These are phyloP conservation scores for Jaapia argillacea DNA, from an alignment of 768 basidiomycete genomes.

Conservation along the genomic window DNA sequence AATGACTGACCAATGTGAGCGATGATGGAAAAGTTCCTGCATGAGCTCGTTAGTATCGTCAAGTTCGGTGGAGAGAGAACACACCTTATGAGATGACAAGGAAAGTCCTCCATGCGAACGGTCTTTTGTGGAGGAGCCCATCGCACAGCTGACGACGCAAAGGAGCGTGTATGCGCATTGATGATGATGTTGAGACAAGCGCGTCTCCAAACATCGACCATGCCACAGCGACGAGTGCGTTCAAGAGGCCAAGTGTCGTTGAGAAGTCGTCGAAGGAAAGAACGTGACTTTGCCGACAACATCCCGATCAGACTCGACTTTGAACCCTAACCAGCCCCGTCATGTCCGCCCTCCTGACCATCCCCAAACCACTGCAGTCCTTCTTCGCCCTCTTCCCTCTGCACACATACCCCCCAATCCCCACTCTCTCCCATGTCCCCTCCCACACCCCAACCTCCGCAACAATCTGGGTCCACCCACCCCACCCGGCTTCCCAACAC, in stretches of 20 bases:
- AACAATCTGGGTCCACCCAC: slow-evolving; percentile 60
- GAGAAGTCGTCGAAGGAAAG: too few species aligned
- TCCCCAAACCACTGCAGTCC: slow-evolving; percentile 31
- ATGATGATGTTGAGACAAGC: too few species aligned
- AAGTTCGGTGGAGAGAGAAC: background rate
- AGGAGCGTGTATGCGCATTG: too few species aligned
- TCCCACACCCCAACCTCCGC: slow-evolving; percentile 21
- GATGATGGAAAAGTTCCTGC: slow-evolving; percentile 90
- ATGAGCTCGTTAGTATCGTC: background rate
- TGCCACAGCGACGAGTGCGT: too few species aligned
- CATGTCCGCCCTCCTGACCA: slow-evolving; percentile 9
- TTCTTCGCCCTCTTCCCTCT: slow-evolving; percentile 29
- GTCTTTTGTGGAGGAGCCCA: too few species aligned
- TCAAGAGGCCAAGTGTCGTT: too few species aligned
- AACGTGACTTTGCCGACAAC: too few species aligned
- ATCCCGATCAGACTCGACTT: too few species aligned
- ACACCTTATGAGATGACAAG: slow-evolving; percentile 13
- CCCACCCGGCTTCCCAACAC: slow-evolving; percentile 17
- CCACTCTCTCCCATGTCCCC: background rate
- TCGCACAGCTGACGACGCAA: too few species aligned
- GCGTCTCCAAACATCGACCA: too few species aligned
- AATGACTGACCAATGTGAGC: slow-evolving; percentile 71
- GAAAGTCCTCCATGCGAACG: slow-evolving; percentile 14
- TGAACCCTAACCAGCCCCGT: too few species aligned
- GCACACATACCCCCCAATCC: slow-evolving; percentile 11